phyloP scores from a whole-genome alignment of 805 yeast species.

The Saccharomyces paradoxus region DNA sequence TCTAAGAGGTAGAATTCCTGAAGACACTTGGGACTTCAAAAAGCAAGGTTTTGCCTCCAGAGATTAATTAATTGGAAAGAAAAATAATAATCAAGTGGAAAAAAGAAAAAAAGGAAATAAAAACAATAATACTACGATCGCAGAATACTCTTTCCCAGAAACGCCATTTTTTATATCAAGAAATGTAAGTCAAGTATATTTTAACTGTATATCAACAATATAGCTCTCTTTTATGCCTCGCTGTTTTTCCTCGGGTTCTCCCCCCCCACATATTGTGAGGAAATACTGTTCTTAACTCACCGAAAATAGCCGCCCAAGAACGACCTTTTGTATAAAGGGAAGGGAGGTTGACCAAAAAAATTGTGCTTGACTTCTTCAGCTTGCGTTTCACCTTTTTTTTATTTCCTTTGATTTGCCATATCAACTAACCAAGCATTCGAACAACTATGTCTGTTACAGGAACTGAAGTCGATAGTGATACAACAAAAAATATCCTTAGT shows the following conservation, averaged over 20 bases:
- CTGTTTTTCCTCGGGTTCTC: neutral
- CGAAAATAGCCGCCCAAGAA: neutral
- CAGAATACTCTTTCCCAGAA: neutral
- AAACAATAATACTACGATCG: neutral
- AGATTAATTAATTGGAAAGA: constrained; percentile 13
- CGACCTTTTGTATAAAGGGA: neutral
- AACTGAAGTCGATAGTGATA: constrained; percentile 16
- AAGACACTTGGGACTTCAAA: constrained; percentile 82
- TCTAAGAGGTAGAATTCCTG: constrained; percentile 93
- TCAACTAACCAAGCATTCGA: neutral
- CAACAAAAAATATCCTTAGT: constrained; percentile 24
- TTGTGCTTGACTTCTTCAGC: no score
- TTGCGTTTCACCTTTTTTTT: neutral
- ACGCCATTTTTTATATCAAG: neutral
- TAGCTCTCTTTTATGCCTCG: neutral
- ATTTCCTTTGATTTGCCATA: neutral
- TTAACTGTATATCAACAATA: neutral
- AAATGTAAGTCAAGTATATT: neutral
- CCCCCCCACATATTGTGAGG: neutral
- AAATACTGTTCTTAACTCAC: neutral
- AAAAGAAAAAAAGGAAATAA: neutral
- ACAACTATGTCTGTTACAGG: constrained; percentile 9
- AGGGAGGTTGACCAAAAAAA: neutral
- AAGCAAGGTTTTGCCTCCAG: constrained; percentile 37
- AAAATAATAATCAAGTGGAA: no score